A percentile compares a stretch with the other conserved stretches of the same genome.
Conservation (phyloP, 1,284 basidiomycete genomes). For the Thelephora terrestris region DNA sequence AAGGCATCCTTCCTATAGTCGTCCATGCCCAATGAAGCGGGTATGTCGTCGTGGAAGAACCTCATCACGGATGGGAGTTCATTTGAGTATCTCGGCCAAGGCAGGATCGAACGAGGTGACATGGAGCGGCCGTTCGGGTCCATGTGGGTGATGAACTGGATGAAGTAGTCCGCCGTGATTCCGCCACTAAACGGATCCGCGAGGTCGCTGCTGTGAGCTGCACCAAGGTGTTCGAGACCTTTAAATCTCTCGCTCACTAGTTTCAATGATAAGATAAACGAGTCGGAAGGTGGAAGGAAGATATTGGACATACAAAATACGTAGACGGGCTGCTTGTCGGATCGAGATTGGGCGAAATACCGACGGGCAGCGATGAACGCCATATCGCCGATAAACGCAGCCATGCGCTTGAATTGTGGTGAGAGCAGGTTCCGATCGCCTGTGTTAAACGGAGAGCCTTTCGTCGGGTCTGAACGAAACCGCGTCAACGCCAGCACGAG, state of each 20-base stretch:
- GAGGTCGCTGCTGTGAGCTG: slow-evolving; percentile 15
- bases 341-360: slow-evolving; percentile 21
- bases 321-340: slow-evolving; percentile 36
- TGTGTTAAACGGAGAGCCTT: slow-evolving; percentile 45
- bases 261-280: background rate
- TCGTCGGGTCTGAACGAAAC: slow-evolving; percentile 21
- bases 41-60: slow-evolving; percentile 14
- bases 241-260: slow-evolving; percentile 38
- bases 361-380: slow-evolving; percentile 40
- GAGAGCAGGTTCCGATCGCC: slow-evolving; percentile 32
- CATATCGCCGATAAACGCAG: slow-evolving; percentile 37
- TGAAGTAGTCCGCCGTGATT: slow-evolving; percentile 16
- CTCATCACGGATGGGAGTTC: slow-evolving; percentile 14
- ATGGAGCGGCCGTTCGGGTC: slow-evolving; percentile 14
- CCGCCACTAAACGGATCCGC: slow-evolving; percentile 14
- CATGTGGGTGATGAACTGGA: slow-evolving; percentile 19
- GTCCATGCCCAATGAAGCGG: slow-evolving; percentile 20
- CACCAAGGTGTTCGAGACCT: slow-evolving; percentile 8
- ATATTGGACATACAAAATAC: slow-evolving; percentile 29
- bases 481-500: slow-evolving; percentile 14
- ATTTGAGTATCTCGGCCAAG: slow-evolving; percentile 15
- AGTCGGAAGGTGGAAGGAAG: background rate
- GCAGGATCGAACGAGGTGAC: slow-evolving; percentile 4
- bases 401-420: slow-evolving; percentile 40
- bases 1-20: slow-evolving; percentile 26